Conservation (phyloP, 139 green algal genomes). For the Volvox africanus region DNA sequence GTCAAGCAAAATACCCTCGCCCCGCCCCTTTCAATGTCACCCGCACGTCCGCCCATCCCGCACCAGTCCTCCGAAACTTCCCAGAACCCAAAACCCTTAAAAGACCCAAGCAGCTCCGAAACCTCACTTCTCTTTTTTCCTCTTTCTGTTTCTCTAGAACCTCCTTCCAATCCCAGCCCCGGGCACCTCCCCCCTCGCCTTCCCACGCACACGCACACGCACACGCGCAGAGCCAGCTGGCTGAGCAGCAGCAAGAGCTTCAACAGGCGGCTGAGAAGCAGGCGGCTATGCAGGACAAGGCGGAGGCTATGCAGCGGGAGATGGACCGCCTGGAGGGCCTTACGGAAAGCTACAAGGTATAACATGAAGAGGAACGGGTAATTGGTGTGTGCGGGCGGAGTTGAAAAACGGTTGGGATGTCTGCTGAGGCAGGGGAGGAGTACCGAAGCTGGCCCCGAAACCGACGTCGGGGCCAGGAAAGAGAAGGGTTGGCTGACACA, state of each 20-base stretch:
- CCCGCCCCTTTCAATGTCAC: too few species aligned
- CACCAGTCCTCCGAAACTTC: too few species aligned
- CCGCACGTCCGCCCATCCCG: too few species aligned
- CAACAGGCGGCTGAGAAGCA: slow-evolving; percentile 16
- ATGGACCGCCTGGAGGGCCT: slow-evolving; percentile 24
- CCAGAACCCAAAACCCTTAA: too few species aligned
- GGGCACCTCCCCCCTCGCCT: neutral
- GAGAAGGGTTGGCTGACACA: too few species aligned
- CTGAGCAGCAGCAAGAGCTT: slow-evolving; percentile 33
- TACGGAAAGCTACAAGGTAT: slow-evolving; percentile 36
- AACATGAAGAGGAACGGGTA: too few species aligned
- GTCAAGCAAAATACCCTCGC: too few species aligned
- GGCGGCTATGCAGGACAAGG: slow-evolving; percentile 23
- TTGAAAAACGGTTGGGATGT: neutral
- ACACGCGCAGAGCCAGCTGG: slow-evolving; percentile 18
- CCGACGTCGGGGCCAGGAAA: too few species aligned
- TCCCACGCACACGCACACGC: neutral
- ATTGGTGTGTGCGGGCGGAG: too few species aligned
- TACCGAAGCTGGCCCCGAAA: too few species aligned
- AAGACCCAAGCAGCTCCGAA: too few species aligned
- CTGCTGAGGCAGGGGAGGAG: too few species aligned
- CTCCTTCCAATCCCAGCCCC: neutral
- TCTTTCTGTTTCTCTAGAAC: neutral
- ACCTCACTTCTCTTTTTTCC: neutral
- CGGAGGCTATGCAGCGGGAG: slow-evolving; percentile 15